These are phyloP conservation scores for Acacia melanoxylon DNA, from an alignment of 306 rosid species.

Conservation along the genomic window DNA sequence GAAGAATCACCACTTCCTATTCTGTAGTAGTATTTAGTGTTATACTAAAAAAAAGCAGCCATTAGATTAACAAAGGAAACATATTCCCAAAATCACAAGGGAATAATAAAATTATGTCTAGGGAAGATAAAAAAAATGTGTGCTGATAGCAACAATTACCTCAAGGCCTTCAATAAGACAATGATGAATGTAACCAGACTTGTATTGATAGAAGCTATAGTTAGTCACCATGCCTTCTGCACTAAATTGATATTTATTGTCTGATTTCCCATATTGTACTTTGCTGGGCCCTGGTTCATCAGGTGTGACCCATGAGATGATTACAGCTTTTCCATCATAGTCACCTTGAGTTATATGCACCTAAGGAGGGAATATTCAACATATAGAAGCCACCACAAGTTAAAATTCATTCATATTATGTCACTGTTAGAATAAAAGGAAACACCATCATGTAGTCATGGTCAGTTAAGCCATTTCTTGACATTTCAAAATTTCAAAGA, in stretches of 20 bases:
- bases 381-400: slow-evolving; percentile 10
- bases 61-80: slow-evolving; percentile 13
- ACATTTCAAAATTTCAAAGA: slow-evolving; percentile 23
- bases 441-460: not conserved
- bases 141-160: slow-evolving; percentile 46
- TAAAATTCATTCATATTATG: slow-evolving; percentile 5
- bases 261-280: slow-evolving; percentile 68
- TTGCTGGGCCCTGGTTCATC: slow-evolving; percentile 62
- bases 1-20: slow-evolving; percentile 83
- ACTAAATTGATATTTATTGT: slow-evolving; percentile 40
- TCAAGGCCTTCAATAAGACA: slow-evolving; percentile 76
- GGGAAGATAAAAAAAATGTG: slow-evolving; percentile 25
- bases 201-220: slow-evolving; percentile 77
- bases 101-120: slow-evolving; percentile 5
- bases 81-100: not conserved
- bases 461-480: slow-evolving; percentile 6
- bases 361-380: slow-evolving; percentile 41
- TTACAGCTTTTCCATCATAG: slow-evolving; percentile 89
- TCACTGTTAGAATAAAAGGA: slow-evolving; percentile 14
- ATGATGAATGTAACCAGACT: slow-evolving; percentile 91
- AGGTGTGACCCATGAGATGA: slow-evolving; percentile 86
- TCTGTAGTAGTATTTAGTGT: slow-evolving; percentile 83
- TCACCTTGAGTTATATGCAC: slow-evolving; percentile 98
- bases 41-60: slow-evolving; percentile 56
- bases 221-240: slow-evolving; percentile 58